Percentiles rank a stretch among this genome's conserved stretches.
Conservation (phyloP, 139 green algal species). For the Diplosphaera chodatii region DNA sequence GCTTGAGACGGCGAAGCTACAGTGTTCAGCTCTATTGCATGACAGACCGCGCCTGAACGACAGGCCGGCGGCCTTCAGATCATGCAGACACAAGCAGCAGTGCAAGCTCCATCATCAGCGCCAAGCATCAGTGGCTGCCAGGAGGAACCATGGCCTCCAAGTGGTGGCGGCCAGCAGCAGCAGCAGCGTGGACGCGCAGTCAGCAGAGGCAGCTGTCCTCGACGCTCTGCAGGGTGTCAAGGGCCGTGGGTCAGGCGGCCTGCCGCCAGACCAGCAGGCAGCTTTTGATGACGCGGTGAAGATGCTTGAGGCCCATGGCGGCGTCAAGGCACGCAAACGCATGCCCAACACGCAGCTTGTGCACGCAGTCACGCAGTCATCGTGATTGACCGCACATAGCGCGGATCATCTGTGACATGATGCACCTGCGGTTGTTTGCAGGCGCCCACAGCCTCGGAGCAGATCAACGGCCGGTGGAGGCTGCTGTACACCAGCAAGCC, state of each 20-base stretch:
- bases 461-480: slow-evolving; percentile 65
- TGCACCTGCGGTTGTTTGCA: no score
- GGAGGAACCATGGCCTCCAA: no score
- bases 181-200: neutral
- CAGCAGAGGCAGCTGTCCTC: slow-evolving; percentile 27
- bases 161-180: neutral
- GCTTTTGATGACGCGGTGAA: slow-evolving; percentile 51
- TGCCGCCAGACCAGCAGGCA: slow-evolving; percentile 33
- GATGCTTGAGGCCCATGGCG: slow-evolving; percentile 52
- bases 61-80: no score
- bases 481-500: slow-evolving; percentile 79
- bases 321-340: slow-evolving; percentile 47
- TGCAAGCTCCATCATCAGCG: no score
- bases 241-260: slow-evolving; percentile 56
- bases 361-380: no score
- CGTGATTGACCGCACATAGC: no score
- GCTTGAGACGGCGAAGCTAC: no score
- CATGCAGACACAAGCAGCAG: no score
- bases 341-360: no score
- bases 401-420: neutral
- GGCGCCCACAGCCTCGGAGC: slow-evolving; percentile 34
- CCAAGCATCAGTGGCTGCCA: no score
- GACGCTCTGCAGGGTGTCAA: slow-evolving; percentile 24
- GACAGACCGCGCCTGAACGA: no score
- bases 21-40: no score